These are phyloP conservation scores for Geotrichum citri-aurantii DNA, from an alignment of 1,139 yeast species.

Conservation along the genomic window DNA sequence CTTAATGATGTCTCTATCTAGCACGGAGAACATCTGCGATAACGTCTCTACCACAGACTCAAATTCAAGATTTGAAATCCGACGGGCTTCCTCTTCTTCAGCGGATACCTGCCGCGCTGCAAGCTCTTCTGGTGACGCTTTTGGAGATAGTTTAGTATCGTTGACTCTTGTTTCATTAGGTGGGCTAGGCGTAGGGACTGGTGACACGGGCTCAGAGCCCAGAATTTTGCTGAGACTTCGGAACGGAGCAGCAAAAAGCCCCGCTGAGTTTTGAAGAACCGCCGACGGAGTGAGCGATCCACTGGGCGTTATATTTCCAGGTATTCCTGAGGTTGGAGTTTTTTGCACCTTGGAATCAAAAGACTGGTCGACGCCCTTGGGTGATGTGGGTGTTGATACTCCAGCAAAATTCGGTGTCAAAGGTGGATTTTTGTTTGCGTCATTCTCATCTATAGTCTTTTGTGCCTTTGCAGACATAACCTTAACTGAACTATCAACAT, in stretches of 20 bases:
- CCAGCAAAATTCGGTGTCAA: background rate
- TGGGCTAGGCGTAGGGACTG: constrained; percentile 8
- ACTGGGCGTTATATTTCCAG: background rate
- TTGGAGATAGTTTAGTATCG: background rate
- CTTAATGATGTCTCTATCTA: constrained; percentile 61
- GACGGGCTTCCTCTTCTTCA: constrained; percentile 36
- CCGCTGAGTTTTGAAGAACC: constrained; percentile 37
- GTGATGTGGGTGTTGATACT: background rate
- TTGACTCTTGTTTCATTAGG: background rate
- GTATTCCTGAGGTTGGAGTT: constrained; percentile 4
- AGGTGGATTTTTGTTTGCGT: constrained; percentile 9
- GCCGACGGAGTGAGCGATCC: constrained; percentile 31
- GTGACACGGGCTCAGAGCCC: constrained; percentile 28
- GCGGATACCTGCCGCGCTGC: constrained; percentile 39
- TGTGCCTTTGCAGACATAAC: constrained; percentile 28
- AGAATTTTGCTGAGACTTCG: constrained; percentile 33
- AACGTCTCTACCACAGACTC: constrained; percentile 45
- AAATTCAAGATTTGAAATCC: constrained; percentile 39
- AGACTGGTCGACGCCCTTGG: background rate
- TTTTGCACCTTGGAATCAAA: background rate
- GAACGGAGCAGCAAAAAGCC: constrained; percentile 36
- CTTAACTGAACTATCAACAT: constrained; percentile 34
- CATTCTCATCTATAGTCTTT: constrained; percentile 19
- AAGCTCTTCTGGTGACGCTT: constrained; percentile 31
- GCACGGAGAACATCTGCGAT: constrained; percentile 66